These are phyloP conservation scores for Acacia pycnantha DNA, from an alignment of 331 rosid species.

Conservation along the genomic window DNA sequence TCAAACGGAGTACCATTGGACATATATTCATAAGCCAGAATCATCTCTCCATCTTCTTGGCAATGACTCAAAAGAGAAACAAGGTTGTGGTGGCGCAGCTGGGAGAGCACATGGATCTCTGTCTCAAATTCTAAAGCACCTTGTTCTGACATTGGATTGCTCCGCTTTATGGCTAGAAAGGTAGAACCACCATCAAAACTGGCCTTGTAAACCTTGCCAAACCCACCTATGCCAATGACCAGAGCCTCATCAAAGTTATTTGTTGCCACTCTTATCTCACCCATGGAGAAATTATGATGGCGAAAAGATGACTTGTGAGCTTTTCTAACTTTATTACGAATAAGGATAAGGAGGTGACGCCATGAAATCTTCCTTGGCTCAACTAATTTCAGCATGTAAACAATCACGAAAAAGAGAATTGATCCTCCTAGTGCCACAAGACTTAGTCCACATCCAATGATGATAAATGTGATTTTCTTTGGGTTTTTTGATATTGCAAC, in stretches of 20 bases:
- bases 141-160: slow-evolving; percentile 44
- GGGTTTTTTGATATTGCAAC: neutral
- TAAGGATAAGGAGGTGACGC: neutral
- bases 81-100: slow-evolving; percentile 40
- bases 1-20: too few species aligned
- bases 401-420: slow-evolving; percentile 15
- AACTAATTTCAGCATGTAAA: slow-evolving; percentile 1
- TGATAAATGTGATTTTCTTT: slow-evolving; percentile 13
- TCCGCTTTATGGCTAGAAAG: slow-evolving; percentile 46
- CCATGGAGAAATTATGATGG: slow-evolving; percentile 15
- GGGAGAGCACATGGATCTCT: slow-evolving; percentile 50
- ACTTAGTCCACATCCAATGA: slow-evolving; percentile 19
- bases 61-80: too few species aligned
- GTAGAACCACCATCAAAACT: slow-evolving; percentile 33
- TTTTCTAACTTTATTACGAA: neutral
- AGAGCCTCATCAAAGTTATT: slow-evolving; percentile 29
- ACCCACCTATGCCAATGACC: slow-evolving; percentile 48
- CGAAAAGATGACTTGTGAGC: neutral
- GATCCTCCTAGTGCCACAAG: slow-evolving; percentile 1
- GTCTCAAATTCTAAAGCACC: slow-evolving; percentile 47
- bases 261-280: slow-evolving; percentile 40
- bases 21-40: too few species aligned
- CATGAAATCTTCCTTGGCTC: slow-evolving; percentile 11
- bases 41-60: too few species aligned
- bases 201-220: slow-evolving; percentile 43